A percentile compares a stretch with the other conserved stretches of the same genome.
Evolutionary conservation across 2,329 filamentous ascomycete genomes (phyloP).

Genomic region (Colletotrichum liaoningense): DNA sequence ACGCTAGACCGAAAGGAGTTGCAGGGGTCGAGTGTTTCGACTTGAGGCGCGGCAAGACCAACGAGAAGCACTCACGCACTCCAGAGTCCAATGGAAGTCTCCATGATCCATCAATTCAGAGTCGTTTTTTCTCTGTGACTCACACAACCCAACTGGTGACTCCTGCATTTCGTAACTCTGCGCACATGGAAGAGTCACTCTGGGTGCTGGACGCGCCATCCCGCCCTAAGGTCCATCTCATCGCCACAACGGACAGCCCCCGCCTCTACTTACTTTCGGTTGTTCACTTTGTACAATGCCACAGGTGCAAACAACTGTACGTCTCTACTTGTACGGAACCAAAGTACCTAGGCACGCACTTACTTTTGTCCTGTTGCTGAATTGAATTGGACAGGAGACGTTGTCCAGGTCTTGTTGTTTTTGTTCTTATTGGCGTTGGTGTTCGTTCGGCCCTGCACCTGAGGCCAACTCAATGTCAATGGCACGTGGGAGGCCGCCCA

Average conservation of each 20-base stretch:
- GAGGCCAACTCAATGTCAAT: background rate
- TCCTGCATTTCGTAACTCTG: constrained; percentile 7
- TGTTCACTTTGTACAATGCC: background rate
- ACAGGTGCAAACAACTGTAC: background rate
- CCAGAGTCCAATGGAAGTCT: background rate
- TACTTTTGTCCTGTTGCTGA: background rate
- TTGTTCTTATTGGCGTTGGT: background rate
- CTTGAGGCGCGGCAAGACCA: constrained; percentile 13
- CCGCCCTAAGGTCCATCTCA: background rate
- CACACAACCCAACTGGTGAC: constrained; percentile 3
- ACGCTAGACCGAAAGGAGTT: constrained; percentile 16
- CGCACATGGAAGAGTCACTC: constrained; percentile 9
- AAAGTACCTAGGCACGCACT: background rate
- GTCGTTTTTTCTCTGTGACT: constrained; percentile 19
- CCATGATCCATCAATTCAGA: constrained; percentile 3
- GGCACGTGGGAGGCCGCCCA: background rate
- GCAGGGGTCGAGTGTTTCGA: constrained; percentile 25
- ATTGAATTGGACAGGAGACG: background rate
- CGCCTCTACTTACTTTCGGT: background rate
- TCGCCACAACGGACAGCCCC: background rate
- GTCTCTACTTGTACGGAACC: background rate
- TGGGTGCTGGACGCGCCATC: background rate
- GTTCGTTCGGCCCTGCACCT: background rate
- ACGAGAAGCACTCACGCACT: constrained; percentile 1
- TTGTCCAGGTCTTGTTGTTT: background rate